phyloP scores from a whole-genome alignment of 2,329 filamentous ascomycete genomes.

The Arthroderma sp. region DNA sequence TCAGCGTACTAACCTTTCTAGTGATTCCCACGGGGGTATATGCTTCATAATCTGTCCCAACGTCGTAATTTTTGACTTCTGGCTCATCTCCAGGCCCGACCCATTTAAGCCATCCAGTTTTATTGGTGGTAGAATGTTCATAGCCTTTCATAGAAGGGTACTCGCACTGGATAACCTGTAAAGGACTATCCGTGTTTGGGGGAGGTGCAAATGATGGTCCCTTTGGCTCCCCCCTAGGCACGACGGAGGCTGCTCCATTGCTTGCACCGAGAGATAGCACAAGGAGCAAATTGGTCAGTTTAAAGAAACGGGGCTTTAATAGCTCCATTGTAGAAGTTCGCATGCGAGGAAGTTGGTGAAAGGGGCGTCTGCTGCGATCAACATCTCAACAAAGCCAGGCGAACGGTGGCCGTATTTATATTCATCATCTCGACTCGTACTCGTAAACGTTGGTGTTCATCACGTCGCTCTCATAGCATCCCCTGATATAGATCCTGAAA shows the following conservation, averaged over 20 bases:
- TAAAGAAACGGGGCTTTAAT: no score
- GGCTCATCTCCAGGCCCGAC: constrained; percentile 2
- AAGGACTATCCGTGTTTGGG: constrained; percentile 6
- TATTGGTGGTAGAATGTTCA: constrained; percentile 3
- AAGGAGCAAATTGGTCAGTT: background rate
- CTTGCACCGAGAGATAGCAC: background rate
- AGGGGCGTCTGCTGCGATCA: no score
- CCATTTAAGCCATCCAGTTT: constrained; percentile 9
- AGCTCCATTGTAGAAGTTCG: no score
- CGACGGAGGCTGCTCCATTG: background rate
- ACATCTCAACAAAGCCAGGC: no score
- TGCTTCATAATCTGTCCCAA: constrained; percentile 8
- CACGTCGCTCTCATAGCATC: no score
- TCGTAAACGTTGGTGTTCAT: no score
- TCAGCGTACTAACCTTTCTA: constrained; percentile 2
- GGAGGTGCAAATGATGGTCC: constrained; percentile 4
- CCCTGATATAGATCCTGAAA: no score
- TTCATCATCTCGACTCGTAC: no score
- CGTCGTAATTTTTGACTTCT: constrained; percentile 3
- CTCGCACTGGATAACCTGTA: constrained; percentile 5
- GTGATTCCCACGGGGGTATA: constrained; percentile 5
- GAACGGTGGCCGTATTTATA: no score
- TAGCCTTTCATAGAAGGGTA: constrained; percentile 8
- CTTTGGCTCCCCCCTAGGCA: background rate
- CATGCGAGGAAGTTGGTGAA: no score